Evolutionary conservation across 306 rosid genomes (phyloP), one percentile per base, ranked within the genome.

Genomic region (Dalbergia oliveri): DNA sequence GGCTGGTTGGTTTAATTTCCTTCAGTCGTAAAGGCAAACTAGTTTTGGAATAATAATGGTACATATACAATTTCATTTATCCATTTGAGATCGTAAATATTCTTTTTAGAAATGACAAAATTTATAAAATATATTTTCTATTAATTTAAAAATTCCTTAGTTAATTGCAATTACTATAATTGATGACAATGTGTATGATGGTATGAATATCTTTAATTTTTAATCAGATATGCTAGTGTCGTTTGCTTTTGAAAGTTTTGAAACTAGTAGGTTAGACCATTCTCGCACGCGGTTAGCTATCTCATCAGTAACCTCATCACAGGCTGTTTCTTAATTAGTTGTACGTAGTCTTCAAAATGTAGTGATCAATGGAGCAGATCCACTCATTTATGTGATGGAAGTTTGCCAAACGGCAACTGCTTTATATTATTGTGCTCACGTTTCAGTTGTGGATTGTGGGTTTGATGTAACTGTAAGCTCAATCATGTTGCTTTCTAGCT

Each of bases 191-290:
- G 72, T 10, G 57, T 5, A 19, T 31, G 57, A 43, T 19, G 72
- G 14, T 66, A 44, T 66, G 57, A 44, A 73, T 33, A 57, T 45
- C 13, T 14, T 41, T 67, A 26, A 26, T 26, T 26, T 53, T 15
- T 4, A 37, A 60, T 35, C 9, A 14, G 6, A 2, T 33, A 62
- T 31, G 34, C 37, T 35, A 66, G 19, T 60, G 45, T 14, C 39
- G 50, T 51, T 49, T 9, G 73, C 60, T 61, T 69, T 69, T 59
- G 62, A 59, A 26, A 26, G 31, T 2, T 69, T 69, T 58, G 69
- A 58, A 58, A 49, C 44, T 23, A 9, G 39, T 69, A 66, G 77
- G 26, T 69, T 69, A 70, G 72, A 70, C 59, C 72, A 16, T 50
- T 62, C 59, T 35, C 53, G 49, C 56, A 14, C 49, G 45, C 39